These are phyloP conservation scores for Trichopus zeylanicus DNA, from an alignment of 116 monocot genomes.

Conservation along the genomic window DNA sequence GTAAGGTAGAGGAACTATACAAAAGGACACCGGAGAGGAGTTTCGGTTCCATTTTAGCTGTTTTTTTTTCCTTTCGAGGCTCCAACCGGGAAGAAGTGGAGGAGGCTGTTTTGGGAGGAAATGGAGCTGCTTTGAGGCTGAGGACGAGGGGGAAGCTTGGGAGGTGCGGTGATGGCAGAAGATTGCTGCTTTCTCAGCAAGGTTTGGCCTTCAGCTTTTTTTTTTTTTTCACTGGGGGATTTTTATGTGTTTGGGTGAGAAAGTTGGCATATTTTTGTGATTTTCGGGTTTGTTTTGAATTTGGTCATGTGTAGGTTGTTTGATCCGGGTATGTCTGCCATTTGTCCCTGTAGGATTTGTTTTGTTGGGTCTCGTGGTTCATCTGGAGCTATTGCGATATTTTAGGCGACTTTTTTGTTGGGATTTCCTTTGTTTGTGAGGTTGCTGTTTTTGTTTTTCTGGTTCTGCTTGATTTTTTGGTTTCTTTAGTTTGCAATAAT, in stretches of 20 bases:
- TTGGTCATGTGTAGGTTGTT: neutral
- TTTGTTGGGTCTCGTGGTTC: no score
- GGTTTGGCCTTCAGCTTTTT: neutral
- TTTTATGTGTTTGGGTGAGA: neutral
- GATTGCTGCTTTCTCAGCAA: conserved; percentile 5
- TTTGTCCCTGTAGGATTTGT: no score
- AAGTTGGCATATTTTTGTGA: neutral
- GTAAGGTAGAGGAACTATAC: no score
- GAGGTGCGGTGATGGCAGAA: neutral
- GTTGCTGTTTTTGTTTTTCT: no score
- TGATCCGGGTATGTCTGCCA: no score
- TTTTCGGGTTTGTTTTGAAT: neutral
- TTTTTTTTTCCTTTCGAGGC: neutral
- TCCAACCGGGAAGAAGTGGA: no score
- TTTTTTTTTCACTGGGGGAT: neutral
- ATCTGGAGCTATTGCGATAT: no score
- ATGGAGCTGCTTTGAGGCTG: neutral
- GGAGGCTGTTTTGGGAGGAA: neutral
- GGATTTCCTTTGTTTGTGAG: no score
- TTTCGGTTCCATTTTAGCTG: neutral
- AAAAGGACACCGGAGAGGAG: neutral
- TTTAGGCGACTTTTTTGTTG: no score
- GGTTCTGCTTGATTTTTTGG: no score
- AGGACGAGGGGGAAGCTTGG: no score
- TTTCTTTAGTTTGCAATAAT: no score